These are phyloP conservation scores for Musa acuminata DNA, from an alignment of 176 grass and related monocot genomes.

Conservation along the genomic window DNA sequence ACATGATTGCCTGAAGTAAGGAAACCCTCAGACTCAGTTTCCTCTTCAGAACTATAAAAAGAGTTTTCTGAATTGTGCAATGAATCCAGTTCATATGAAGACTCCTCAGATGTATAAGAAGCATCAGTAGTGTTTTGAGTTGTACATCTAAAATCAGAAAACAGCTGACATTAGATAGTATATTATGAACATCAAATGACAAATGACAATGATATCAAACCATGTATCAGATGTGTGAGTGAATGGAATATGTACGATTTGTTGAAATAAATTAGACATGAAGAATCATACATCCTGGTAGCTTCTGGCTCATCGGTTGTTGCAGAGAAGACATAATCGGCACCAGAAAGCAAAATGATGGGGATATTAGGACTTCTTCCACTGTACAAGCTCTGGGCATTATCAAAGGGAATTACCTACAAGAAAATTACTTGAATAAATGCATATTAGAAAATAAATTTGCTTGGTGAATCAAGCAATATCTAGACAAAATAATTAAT, in stretches of 20 bases:
- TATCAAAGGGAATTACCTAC: conserved; percentile 50
- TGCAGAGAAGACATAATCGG: conserved; percentile 23
- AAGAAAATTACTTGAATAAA: conserved; percentile 16
- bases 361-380: conserved; percentile 17
- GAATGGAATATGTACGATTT: background rate
- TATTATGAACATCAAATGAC: background rate
- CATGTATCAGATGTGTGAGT: background rate
- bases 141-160: conserved; percentile 31
- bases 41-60: conserved; percentile 63
- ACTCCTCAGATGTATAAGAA: conserved; percentile 54
- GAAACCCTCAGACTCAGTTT: conserved; percentile 34
- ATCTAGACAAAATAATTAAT: background rate
- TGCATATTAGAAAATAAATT: background rate
- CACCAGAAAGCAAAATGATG: conserved; percentile 28
- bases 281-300: conserved; percentile 37
- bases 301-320: conserved; percentile 9
- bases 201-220: background rate
- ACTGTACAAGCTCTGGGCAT: conserved; percentile 28
- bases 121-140: conserved; percentile 43
- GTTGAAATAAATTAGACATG: conserved; percentile 1
- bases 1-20: conserved; percentile 17
- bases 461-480: background rate
- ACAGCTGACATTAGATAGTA: background rate
- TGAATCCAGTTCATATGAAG: conserved; percentile 42
- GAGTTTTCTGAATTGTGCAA: conserved; percentile 56